Conservation (phyloP, 257 asterid genomes). For the Gentiana macrophylla region DNA sequence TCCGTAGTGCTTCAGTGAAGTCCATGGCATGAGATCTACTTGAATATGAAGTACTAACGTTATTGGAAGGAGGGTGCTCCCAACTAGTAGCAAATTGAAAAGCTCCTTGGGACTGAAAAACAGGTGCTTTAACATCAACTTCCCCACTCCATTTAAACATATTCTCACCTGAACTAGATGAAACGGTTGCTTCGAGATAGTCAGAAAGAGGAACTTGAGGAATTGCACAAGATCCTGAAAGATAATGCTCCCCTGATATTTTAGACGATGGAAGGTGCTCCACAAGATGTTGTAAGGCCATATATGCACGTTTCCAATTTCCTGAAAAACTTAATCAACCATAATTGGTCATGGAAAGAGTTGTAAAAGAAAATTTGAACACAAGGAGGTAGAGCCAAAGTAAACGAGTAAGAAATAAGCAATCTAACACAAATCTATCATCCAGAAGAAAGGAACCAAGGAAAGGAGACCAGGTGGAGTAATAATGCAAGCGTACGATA, state of each 20-base stretch:
- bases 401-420: background rate
- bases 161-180: constrained; percentile 39
- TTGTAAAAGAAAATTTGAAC: background rate
- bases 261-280: constrained; percentile 37
- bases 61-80: constrained; percentile 32
- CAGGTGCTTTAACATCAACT: constrained; percentile 6
- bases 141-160: constrained; percentile 54
- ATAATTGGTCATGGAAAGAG: constrained; percentile 2
- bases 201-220: constrained; percentile 58
- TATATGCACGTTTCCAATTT: constrained; percentile 74
- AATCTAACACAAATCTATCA: no score
- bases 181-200: constrained; percentile 62
- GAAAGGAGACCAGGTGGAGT: no score
- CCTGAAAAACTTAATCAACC: constrained; percentile 36
- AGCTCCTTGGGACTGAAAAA: constrained; percentile 40
- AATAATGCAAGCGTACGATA: no score
- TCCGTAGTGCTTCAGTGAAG: constrained; percentile 53
- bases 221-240: constrained; percentile 23
- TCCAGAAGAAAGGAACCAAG: no score
- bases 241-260: constrained; percentile 20
- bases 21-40: constrained; percentile 46
- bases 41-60: constrained; percentile 26
- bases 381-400: background rate
- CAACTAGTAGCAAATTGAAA: constrained; percentile 27
- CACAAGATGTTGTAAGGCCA: constrained; percentile 67